These are phyloP conservation scores for Penicillium samsonianum DNA, from an alignment of 495 filamentous ascomycete species.

Conservation along the genomic window DNA sequence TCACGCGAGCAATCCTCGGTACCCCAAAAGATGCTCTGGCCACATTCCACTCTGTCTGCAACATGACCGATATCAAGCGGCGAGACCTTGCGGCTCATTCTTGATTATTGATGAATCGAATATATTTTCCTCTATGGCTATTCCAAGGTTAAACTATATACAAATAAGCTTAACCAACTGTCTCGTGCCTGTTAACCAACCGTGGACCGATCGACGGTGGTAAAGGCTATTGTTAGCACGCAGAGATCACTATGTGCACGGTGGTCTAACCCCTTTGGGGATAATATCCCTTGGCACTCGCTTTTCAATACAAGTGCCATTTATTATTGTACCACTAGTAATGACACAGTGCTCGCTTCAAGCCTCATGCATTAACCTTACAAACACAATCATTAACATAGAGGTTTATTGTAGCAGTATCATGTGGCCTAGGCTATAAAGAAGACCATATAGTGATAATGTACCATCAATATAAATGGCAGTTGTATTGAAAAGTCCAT, in stretches of 20 bases:
- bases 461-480: too few relatives aligned
- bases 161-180: conserved; percentile 50
- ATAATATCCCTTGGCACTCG: not conserved
- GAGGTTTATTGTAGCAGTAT: too few relatives aligned
- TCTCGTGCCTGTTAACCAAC: too few relatives aligned
- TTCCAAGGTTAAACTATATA: not conserved
- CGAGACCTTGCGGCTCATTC: not conserved
- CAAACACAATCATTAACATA: too few relatives aligned
- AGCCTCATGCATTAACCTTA: too few relatives aligned
- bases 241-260: too few relatives aligned
- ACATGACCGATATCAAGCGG: not conserved
- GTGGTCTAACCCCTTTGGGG: not conserved
- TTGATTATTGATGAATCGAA: not conserved
- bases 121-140: not conserved
- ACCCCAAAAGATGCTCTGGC: not conserved
- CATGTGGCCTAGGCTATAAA: too few relatives aligned
- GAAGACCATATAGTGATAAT: too few relatives aligned
- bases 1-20: not conserved
- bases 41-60: conserved; percentile 1
- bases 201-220: too few relatives aligned
- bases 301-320: not conserved
- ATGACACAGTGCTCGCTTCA: too few relatives aligned
- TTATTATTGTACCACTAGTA: not conserved
- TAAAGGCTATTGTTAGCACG: too few relatives aligned
- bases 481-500: not conserved